Conservation (phyloP, 192 early-diverging fungal species). For the Mortierella claussenii region DNA sequence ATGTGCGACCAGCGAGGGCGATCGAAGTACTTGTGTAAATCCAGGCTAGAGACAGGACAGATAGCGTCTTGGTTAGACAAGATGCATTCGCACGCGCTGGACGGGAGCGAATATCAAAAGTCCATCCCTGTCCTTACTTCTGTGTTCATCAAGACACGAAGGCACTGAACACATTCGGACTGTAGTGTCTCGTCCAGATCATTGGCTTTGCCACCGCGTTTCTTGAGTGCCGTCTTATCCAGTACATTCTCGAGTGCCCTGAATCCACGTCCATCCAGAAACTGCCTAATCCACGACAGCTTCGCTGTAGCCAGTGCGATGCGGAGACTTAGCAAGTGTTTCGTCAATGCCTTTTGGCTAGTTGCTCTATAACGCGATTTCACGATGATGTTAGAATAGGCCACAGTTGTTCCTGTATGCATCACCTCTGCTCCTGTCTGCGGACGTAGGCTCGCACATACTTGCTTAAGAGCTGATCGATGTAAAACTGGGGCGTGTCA, state of each 20-base stretch:
- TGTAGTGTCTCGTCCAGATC: slow-evolving; percentile 59
- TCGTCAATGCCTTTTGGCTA: slow-evolving; percentile 50
- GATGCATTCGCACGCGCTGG: too few relatives aligned
- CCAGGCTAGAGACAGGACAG: slow-evolving; percentile 48
- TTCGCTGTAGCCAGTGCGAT: slow-evolving; percentile 57
- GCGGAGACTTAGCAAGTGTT: slow-evolving; percentile 55
- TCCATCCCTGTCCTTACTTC: slow-evolving; percentile 48
- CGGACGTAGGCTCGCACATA: slow-evolving; percentile 3
- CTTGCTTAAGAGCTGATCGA: slow-evolving; percentile 53
- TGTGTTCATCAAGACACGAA: slow-evolving; percentile 61
- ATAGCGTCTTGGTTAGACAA: too few relatives aligned
- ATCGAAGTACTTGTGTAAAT: slow-evolving; percentile 52
- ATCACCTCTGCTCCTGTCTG: neutral
- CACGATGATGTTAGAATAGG: too few relatives aligned
- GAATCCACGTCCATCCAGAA: slow-evolving; percentile 60
- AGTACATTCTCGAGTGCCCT: slow-evolving; percentile 59
- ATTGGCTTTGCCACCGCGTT: slow-evolving; percentile 45
- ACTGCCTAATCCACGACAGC: slow-evolving; percentile 61
- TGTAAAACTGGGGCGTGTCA: slow-evolving; percentile 53
- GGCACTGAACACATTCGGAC: slow-evolving; percentile 62
- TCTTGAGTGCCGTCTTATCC: slow-evolving; percentile 54
- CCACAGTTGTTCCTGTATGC: too few relatives aligned
- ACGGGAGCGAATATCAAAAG: too few relatives aligned
- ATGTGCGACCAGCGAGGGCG: slow-evolving; percentile 45
- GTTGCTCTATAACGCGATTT: slow-evolving; percentile 51